Conservation (phyloP, 257 asterid genomes). For the Forsythia suspensa region DNA sequence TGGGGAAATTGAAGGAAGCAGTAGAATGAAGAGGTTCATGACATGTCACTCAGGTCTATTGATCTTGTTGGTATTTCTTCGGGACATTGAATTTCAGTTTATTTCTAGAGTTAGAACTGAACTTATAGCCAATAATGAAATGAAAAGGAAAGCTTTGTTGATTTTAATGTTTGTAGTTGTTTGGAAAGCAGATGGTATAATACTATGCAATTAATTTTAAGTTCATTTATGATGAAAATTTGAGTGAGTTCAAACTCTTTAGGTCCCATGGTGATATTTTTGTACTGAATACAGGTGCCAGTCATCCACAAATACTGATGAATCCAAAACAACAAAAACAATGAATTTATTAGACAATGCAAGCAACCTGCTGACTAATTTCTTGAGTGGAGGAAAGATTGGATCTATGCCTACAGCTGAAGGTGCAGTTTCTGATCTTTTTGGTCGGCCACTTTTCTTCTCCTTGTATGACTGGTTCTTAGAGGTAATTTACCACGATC, state of each 20-base stretch:
- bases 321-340: constrained; percentile 51
- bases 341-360: constrained; percentile 78
- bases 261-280: constrained; percentile 15
- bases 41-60: background rate
- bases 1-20: background rate
- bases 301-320: constrained; percentile 61
- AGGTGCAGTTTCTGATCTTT: constrained; percentile 95
- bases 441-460: constrained; percentile 86
- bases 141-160: background rate
- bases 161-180: background rate
- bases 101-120: background rate
- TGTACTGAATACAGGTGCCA: constrained; percentile 58
- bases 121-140: background rate
- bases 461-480: constrained; percentile 89
- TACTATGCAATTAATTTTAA: background rate
- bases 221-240: background rate
- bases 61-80: background rate
- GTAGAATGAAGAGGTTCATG: background rate
- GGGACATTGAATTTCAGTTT: background rate
- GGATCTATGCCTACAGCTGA: constrained; percentile 92
- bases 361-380: constrained; percentile 86
- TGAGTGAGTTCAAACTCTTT: background rate
- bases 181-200: background rate
- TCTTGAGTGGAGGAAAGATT: constrained; percentile 79
- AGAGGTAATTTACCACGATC: constrained; percentile 49